Evolutionary conservation across 148 eudicot genomes (phyloP).

Genomic region (Camellia granthamiana): DNA sequence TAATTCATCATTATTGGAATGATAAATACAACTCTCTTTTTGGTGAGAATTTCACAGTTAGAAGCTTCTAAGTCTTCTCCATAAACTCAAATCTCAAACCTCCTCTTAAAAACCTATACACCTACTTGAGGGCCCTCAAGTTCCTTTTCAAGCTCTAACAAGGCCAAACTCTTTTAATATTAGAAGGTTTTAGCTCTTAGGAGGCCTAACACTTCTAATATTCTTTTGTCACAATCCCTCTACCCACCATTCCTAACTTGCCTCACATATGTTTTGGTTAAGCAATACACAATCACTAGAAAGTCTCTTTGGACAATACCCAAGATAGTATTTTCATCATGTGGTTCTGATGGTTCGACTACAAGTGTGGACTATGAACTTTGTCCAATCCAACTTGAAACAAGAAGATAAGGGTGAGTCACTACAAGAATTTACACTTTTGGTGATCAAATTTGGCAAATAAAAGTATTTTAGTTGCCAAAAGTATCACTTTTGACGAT

Average conservation of each 20-base stretch:
- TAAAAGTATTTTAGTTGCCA: too few species aligned
- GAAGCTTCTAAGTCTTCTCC: not conserved
- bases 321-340: slow-evolving; percentile 3
- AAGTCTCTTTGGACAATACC: slow-evolving; percentile 2
- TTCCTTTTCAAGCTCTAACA: not conserved
- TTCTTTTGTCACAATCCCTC: not conserved
- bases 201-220: not conserved
- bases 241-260: not conserved
- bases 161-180: not conserved
- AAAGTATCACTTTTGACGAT: too few species aligned
- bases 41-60: too few species aligned
- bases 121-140: not conserved
- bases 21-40: too few species aligned
- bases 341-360: not conserved
- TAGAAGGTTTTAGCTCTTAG: not conserved
- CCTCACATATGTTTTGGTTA: not conserved
- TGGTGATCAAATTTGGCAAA: too few species aligned
- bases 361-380: not conserved
- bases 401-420: too few species aligned
- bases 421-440: too few species aligned
- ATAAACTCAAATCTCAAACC: not conserved
- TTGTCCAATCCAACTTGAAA: too few species aligned
- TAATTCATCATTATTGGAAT: too few species aligned
- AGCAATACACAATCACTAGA: not conserved
- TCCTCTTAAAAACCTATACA: not conserved